Conservation (phyloP, 495 filamentous ascomycete species). For the Trichocladium uniseriatum region DNA sequence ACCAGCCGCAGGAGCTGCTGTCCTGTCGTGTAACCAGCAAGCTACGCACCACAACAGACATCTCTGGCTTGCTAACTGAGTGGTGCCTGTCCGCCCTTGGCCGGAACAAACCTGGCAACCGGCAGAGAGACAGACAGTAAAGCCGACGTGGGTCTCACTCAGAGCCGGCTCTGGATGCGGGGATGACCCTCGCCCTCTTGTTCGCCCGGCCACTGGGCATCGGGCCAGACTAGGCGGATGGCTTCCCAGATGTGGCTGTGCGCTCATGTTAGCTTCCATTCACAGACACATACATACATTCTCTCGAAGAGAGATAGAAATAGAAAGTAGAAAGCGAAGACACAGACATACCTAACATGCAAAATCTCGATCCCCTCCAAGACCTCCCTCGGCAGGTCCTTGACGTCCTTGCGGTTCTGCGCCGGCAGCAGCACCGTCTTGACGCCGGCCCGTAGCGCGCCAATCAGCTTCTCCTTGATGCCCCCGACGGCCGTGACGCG, state of each 20-base stretch:
- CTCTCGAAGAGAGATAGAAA: neutral
- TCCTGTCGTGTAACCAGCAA: too few species aligned
- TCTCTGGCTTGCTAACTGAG: too few species aligned
- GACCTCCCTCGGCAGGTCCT: slow-evolving; percentile 86
- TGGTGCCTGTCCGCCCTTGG: too few species aligned
- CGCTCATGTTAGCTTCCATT: too few species aligned
- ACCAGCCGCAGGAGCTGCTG: too few species aligned
- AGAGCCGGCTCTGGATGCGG: slow-evolving; percentile 28
- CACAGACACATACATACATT: too few species aligned
- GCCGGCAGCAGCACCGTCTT: slow-evolving; percentile 86
- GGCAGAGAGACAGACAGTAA: too few species aligned
- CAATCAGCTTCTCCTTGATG: slow-evolving; percentile 98
- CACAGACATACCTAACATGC: slow-evolving; percentile 61
- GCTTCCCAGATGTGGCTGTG: slow-evolving; percentile 84
- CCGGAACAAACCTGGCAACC: too few species aligned
- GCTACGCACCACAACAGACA: too few species aligned
- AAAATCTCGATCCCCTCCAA: slow-evolving; percentile 80
- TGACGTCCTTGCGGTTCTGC: slow-evolving; percentile 86
- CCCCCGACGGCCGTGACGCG: slow-evolving; percentile 83
- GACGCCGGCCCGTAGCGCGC: slow-evolving; percentile 84
- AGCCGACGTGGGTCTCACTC: too few species aligned
- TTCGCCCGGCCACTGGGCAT: slow-evolving; percentile 68
- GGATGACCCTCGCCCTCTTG: slow-evolving; percentile 43
- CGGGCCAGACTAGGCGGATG: slow-evolving; percentile 74
- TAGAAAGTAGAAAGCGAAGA: neutral